phyloP scores from a whole-genome alignment of 2,329 filamentous ascomycete species.

The Alternaria ventricosa region DNA sequence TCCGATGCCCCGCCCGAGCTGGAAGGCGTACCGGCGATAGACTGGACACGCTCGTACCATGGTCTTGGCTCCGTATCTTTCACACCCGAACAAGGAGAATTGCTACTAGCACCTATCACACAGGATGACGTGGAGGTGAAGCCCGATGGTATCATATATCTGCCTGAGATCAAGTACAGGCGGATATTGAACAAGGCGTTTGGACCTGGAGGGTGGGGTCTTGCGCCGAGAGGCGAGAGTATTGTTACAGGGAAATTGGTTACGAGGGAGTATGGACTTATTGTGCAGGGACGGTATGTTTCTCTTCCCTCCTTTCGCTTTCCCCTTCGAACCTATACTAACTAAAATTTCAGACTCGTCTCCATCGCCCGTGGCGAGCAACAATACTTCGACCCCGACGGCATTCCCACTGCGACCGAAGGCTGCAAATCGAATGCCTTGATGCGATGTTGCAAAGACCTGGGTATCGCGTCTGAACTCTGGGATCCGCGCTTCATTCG shows the following conservation, averaged over 20 bases:
- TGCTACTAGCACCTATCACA: slow-evolving; percentile 71
- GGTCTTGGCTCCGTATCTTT: slow-evolving; percentile 77
- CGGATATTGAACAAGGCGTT: slow-evolving; percentile 89
- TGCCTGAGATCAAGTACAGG: slow-evolving; percentile 98
- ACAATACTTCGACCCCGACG: slow-evolving; percentile 87
- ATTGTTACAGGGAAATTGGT: slow-evolving; percentile 81
- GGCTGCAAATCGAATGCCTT: slow-evolving; percentile 97
- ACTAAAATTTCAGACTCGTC: slow-evolving; percentile 81
- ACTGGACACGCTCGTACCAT: slow-evolving; percentile 87
- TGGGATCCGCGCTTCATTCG: slow-evolving; percentile 95
- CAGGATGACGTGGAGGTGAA: slow-evolving; percentile 91
- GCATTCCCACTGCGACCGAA: slow-evolving; percentile 91
- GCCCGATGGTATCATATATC: slow-evolving; percentile 93
- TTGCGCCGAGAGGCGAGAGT: slow-evolving; percentile 85
- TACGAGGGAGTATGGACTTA: slow-evolving; percentile 90
- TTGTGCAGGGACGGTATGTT: slow-evolving; percentile 83
- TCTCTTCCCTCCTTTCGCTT: not conserved
- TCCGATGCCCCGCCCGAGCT: slow-evolving; percentile 57
- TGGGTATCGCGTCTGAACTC: slow-evolving; percentile 91
- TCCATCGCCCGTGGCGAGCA: slow-evolving; percentile 94
- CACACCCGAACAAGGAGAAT: slow-evolving; percentile 69
- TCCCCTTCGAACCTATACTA: no score
- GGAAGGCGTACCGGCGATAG: slow-evolving; percentile 63
- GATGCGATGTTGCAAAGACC: slow-evolving; percentile 97
- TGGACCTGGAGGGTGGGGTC: slow-evolving; percentile 92